Conservation (phyloP, 2,329 filamentous ascomycete species). For the Corinectria fuckeliana region DNA sequence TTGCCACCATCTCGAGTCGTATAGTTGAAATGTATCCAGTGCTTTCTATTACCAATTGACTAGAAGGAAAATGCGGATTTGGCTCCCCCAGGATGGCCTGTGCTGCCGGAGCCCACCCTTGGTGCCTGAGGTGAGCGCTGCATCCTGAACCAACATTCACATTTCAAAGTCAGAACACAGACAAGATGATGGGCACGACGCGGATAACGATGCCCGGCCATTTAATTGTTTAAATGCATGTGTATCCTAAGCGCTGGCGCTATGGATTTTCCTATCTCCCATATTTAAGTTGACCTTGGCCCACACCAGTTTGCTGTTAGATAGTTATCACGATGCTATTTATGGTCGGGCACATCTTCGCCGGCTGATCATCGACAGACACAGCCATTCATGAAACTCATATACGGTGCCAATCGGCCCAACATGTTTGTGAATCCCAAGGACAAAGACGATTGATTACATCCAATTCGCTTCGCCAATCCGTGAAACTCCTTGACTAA, state of each 20-base stretch:
- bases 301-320: background rate
- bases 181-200: no score
- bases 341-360: background rate
- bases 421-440: background rate
- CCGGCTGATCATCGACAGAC: background rate
- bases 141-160: no score
- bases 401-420: background rate
- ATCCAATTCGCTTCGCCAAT: conserved; percentile 1
- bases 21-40: background rate
- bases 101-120: no score
- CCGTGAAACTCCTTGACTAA: background rate
- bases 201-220: no score
- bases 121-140: no score
- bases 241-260: no score
- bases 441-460: background rate
- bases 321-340: background rate
- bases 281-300: background rate
- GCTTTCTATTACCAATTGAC: conserved; percentile 9
- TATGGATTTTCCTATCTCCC: no score
- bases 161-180: no score
- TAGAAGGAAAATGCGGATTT: no score
- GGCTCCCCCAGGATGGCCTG: no score
- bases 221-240: no score
- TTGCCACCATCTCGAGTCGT: background rate
- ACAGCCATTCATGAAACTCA: background rate